Evolutionary conservation across 2,329 filamentous ascomycete species (phyloP).

Genomic region (Ciborinia camelliae): DNA sequence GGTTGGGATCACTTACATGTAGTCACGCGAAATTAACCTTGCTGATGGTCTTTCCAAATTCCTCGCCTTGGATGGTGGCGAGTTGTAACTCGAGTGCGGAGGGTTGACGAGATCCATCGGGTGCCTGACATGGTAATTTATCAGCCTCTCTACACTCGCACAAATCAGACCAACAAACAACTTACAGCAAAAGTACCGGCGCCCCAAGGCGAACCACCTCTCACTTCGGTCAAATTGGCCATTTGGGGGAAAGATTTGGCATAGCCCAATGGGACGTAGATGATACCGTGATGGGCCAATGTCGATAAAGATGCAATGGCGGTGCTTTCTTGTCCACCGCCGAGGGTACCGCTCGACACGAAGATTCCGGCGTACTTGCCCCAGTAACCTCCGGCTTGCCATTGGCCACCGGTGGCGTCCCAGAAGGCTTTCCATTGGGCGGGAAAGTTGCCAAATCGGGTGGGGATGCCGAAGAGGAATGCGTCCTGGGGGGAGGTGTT

Average conservation of each 20-base stretch:
- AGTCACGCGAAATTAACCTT: slow-evolving; percentile 77
- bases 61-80: slow-evolving; percentile 77
- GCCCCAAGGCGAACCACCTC: slow-evolving; percentile 88
- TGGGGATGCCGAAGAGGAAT: slow-evolving; percentile 91
- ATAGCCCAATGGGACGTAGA: slow-evolving; percentile 95
- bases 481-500: slow-evolving; percentile 54
- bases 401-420: slow-evolving; percentile 86
- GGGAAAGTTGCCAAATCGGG: slow-evolving; percentile 94
- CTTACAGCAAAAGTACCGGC: slow-evolving; percentile 81
- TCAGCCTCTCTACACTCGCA: slow-evolving; percentile 19
- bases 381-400: slow-evolving; percentile 70
- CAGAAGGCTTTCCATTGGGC: slow-evolving; percentile 88
- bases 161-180: slow-evolving; percentile 11
- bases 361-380: slow-evolving; percentile 93
- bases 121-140: slow-evolving; percentile 43
- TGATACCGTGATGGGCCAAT: slow-evolving; percentile 86
- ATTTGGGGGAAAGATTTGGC: slow-evolving; percentile 71
- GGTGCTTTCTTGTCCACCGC: slow-evolving; percentile 92
- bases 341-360: slow-evolving; percentile 76
- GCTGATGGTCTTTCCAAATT: slow-evolving; percentile 73
- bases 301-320: slow-evolving; percentile 78
- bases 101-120: slow-evolving; percentile 82
- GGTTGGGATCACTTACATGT: slow-evolving; percentile 44
- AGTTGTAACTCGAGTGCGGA: slow-evolving; percentile 70
- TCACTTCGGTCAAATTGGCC: slow-evolving; percentile 71